Evolutionary conservation across 2,329 filamentous ascomycete species (phyloP), one percentile per base, ranked within the genome.

Genomic region (Trichoderma sp.): DNA sequence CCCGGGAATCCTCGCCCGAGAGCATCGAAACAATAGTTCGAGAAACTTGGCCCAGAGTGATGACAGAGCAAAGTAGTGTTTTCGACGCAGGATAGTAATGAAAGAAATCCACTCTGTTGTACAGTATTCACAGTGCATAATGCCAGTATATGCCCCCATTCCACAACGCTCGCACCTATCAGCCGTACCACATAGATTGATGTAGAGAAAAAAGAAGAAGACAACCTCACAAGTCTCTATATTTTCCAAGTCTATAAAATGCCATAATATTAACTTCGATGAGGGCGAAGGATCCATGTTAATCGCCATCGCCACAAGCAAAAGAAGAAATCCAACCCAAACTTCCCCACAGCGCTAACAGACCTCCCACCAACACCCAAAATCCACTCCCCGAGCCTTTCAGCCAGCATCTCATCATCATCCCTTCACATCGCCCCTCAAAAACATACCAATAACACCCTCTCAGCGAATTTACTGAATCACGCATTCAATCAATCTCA

Each of bases 1-100:
- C 74, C 92, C 92, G 0, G 92, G 92, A 0, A 86, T 94, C 36
- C 86, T 94, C 58, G 84, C 85, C 17, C 81, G 86, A 69, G 84
- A 84, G 34, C 80, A 77, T 58, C 81, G 85, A 66, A 84, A 79
- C 65, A 83, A 81, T 57, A 86, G 85, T 68, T 75, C 77, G 34
- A 77, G 80, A 34, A 81, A 78, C 71, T 53, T 81, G 20, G 68
- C 73, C 12, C 76, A 78, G 28, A 15, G 53, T 6, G 64, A 47
- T 43, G 36, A 47, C 17, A n/a, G 53, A 53, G 26, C 28, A 50
- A 32, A 50, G 26, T 26, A 34, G 26, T 47, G n/a, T 13, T 4
- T 59, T 34, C 4, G 20, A 32, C 8, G 26, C 15, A 43, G 30
- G 47, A 23, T 39, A 67, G 2, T 6, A 6, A 15, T 36, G 55